phyloP scores from a whole-genome alignment of 129 eudicot genomes.

The Tagetes erecta region DNA sequence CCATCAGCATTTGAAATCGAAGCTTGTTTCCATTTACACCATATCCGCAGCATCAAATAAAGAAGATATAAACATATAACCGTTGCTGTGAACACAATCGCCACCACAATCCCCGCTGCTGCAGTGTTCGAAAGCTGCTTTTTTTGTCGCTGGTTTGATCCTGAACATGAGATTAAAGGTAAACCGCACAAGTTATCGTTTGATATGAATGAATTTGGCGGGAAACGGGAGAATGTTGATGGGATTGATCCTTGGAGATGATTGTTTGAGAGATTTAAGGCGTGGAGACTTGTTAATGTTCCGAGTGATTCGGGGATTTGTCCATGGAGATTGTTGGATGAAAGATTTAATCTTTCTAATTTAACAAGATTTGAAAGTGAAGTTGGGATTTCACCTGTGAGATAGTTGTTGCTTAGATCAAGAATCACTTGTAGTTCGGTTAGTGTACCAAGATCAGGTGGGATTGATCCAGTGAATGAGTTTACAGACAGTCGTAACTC shows the following conservation, averaged over 20 bases:
- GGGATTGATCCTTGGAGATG: conserved; percentile 74
- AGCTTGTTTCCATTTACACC: conserved; percentile 85
- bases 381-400: conserved; percentile 70
- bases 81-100: conserved; percentile 73
- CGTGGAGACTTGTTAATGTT: conserved; percentile 74
- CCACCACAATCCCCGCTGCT: conserved; percentile 80
- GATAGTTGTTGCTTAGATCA: conserved; percentile 63
- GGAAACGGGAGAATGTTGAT: conserved; percentile 64
- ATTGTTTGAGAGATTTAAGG: conserved; percentile 65
- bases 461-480: conserved; percentile 62
- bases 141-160: conserved; percentile 28
- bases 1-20: conserved; percentile 57
- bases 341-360: conserved; percentile 71
- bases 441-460: conserved; percentile 62
- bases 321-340: conserved; percentile 69
- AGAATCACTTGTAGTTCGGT: conserved; percentile 82
- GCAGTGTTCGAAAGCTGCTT: conserved; percentile 55
- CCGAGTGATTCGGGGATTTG: conserved; percentile 69
- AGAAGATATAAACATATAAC: conserved; percentile 73
- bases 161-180: conserved; percentile 54
- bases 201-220: conserved; percentile 49
- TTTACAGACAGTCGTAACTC: conserved; percentile 81
- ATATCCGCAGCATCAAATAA: conserved; percentile 75
- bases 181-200: conserved; percentile 77
- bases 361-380: conserved; percentile 68